Evolutionary conservation across 164 flowering plant species (phyloP).

Genomic region (Brasenia schreberi): DNA sequence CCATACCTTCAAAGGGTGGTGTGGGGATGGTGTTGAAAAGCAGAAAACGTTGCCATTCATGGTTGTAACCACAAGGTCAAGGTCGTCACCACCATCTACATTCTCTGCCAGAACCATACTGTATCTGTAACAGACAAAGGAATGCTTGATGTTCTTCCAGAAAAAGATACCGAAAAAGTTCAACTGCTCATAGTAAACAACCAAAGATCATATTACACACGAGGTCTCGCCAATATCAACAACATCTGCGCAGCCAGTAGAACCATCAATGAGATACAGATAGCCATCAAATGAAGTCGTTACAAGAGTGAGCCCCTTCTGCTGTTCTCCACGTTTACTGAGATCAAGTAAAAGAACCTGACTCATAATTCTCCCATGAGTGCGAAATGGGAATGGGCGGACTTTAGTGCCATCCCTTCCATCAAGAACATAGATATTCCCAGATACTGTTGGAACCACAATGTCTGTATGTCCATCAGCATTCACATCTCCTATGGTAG

Average conservation of each 20-base stretch:
- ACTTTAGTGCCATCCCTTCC: constrained; percentile 84
- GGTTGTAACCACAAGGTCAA: constrained; percentile 91
- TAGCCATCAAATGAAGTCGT: constrained; percentile 98
- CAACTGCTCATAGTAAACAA: background rate
- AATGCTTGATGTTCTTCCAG: background rate
- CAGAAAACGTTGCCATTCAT: constrained; percentile 99
- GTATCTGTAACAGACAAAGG: constrained; percentile 40
- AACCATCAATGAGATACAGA: constrained; percentile 90
- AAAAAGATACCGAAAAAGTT: background rate
- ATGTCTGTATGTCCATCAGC: constrained; percentile 97
- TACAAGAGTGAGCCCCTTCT: constrained; percentile 81
- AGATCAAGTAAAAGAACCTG: constrained; percentile 89
- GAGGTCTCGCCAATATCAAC: constrained; percentile 99
- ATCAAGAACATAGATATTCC: constrained; percentile 88
- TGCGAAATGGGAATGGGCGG: constrained; percentile 87
- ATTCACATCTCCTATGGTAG: constrained; percentile 87
- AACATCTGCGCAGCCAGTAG: constrained; percentile 93
- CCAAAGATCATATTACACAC: constrained; percentile 29
- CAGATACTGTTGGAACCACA: constrained; percentile 85
- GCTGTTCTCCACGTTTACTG: constrained; percentile 68
- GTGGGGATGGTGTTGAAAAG: constrained; percentile 87
- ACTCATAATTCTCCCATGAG: constrained; percentile 97
- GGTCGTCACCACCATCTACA: constrained; percentile 98
- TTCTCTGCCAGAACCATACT: constrained; percentile 98
- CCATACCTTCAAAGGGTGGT: constrained; percentile 87